These are phyloP conservation scores for Penicillium sp. DNA, from an alignment of 2,329 filamentous ascomycete genomes.

Conservation along the genomic window DNA sequence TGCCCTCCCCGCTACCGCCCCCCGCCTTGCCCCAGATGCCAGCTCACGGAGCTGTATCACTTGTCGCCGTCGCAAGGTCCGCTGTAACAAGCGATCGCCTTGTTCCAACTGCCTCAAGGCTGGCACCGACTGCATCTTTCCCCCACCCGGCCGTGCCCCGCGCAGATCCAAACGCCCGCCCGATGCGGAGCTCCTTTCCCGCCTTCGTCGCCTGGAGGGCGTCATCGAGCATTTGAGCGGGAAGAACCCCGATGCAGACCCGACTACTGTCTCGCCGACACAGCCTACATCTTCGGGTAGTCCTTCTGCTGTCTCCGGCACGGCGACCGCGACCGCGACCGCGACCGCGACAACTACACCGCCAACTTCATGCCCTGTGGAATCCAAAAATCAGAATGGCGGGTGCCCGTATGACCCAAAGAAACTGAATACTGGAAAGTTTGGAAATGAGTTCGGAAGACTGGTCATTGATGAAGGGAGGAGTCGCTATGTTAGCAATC, in stretches of 20 bases:
- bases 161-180: constrained; percentile 57
- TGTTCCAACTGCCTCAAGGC: constrained; percentile 50
- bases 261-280: constrained; percentile 17
- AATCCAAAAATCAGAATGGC: background rate
- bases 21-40: constrained; percentile 18
- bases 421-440: constrained; percentile 17
- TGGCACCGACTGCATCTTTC: constrained; percentile 62
- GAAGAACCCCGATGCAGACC: constrained; percentile 31
- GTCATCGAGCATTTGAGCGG: constrained; percentile 60
- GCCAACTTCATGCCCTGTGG: background rate
- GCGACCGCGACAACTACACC: background rate
- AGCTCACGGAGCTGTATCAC: constrained; percentile 48
- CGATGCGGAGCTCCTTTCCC: constrained; percentile 59
- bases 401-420: constrained; percentile 24
- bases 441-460: constrained; percentile 50
- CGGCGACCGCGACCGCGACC: constrained; percentile 1
- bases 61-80: constrained; percentile 48
- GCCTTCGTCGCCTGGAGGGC: constrained; percentile 58
- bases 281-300: constrained; percentile 7
- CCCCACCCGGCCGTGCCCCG: constrained; percentile 59
- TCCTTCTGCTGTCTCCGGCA: constrained; percentile 6
- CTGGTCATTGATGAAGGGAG: constrained; percentile 59
- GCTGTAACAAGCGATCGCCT: constrained; percentile 49
- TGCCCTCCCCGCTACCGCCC: constrained; percentile 13
- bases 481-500: constrained; percentile 62